Evolutionary conservation across 2,329 filamentous ascomycete species (phyloP).

Genomic region (Coleophoma cylindrospora): DNA sequence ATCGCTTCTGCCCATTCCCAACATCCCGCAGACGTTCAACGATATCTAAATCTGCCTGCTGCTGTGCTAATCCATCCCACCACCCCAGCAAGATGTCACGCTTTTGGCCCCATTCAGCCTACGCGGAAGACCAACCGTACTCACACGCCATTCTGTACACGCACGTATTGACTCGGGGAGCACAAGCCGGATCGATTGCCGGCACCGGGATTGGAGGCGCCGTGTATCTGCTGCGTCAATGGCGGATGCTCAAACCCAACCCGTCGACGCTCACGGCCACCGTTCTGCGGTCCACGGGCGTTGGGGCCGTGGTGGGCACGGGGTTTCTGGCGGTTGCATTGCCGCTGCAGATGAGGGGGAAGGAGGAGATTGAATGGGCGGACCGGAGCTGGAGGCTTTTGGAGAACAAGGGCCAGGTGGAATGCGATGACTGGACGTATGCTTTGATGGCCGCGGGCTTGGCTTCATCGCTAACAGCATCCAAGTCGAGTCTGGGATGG

Average conservation of each 20-base stretch:
- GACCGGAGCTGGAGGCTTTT: slow-evolving; percentile 58
- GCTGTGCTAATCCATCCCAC: too few relatives aligned
- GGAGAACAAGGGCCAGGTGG: slow-evolving; percentile 50
- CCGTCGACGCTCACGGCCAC: slow-evolving; percentile 24
- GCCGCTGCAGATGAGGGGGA: slow-evolving; percentile 45
- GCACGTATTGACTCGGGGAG: slow-evolving; percentile 52
- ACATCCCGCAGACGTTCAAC: too few relatives aligned
- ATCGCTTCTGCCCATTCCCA: too few relatives aligned
- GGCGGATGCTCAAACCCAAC: slow-evolving; percentile 3
- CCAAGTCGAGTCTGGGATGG: slow-evolving; percentile 29
- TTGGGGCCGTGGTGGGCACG: slow-evolving; percentile 38
- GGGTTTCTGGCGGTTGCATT: slow-evolving; percentile 39
- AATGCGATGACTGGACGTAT: slow-evolving; percentile 51
- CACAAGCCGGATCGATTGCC: slow-evolving; percentile 47
- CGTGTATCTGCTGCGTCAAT: slow-evolving; percentile 19
- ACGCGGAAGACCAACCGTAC: slow-evolving; percentile 59
- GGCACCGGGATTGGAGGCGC: slow-evolving; percentile 34
- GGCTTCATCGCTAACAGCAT: slow-evolving; percentile 24
- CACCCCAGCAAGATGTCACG: slow-evolving; percentile 42
- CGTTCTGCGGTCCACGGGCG: slow-evolving; percentile 40
- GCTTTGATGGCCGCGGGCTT: slow-evolving; percentile 34
- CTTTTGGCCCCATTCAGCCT: slow-evolving; percentile 43
- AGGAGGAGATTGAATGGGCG: slow-evolving; percentile 57
- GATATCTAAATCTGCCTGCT: too few relatives aligned
- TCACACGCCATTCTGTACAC: slow-evolving; percentile 48